Evolutionary conservation across 768 basidiomycete genomes (phyloP).

Genomic region (Imleria badia): DNA sequence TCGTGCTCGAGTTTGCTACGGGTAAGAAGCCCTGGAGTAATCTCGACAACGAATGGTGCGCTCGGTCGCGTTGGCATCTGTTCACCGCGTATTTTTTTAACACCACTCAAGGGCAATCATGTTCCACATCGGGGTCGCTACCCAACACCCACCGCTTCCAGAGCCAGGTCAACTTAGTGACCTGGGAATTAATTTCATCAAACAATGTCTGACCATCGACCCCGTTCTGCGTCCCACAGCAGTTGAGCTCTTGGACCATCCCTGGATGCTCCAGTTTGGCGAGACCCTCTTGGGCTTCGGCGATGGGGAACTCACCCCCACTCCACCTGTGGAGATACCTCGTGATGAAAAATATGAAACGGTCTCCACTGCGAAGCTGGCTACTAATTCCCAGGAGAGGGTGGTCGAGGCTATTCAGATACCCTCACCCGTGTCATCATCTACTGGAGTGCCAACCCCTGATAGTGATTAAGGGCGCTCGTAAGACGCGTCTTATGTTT

Average conservation of each 20-base stretch:
- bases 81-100: conserved; percentile 5
- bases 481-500: neutral
- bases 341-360: conserved; percentile 49
- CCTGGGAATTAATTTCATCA: conserved; percentile 90
- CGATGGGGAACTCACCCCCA: conserved; percentile 55
- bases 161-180: conserved; percentile 88
- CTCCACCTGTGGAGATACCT: conserved; percentile 45
- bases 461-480: conserved; percentile 24
- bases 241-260: conserved; percentile 78
- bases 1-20: conserved; percentile 95
- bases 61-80: neutral
- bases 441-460: conserved; percentile 34
- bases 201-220: conserved; percentile 87
- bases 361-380: conserved; percentile 54
- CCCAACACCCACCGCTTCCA: conserved; percentile 93
- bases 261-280: conserved; percentile 86
- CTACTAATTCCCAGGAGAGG: conserved; percentile 55
- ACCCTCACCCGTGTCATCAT: conserved; percentile 50
- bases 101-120: conserved; percentile 84
- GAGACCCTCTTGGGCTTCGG: conserved; percentile 69
- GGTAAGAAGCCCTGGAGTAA: conserved; percentile 99
- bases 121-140: conserved; percentile 98
- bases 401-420: conserved; percentile 57
- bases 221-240: conserved; percentile 82
- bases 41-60: conserved; percentile 97